phyloP scores from a whole-genome alignment of 73 alveolate species.

The Tetrahymena malaccensis region DNA sequence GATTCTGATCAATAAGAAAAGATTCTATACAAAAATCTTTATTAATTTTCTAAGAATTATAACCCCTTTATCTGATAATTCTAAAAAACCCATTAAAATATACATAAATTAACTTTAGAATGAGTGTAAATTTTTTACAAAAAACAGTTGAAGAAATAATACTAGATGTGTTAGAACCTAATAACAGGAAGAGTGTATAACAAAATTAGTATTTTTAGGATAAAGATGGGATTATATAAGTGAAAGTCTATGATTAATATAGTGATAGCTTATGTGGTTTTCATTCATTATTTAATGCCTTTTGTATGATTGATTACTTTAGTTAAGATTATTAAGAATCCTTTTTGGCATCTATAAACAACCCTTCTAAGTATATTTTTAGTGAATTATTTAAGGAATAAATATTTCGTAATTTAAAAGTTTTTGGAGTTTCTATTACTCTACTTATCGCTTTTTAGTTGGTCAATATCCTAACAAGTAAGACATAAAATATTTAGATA shows the following conservation, averaged over 20 bases:
- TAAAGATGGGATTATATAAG: background rate
- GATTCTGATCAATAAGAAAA: background rate
- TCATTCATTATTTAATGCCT: background rate
- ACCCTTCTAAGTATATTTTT: background rate
- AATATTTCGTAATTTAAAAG: background rate
- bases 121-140: background rate
- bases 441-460: background rate
- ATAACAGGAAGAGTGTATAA: background rate
- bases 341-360: background rate
- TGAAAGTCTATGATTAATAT: background rate
- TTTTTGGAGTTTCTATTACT: background rate
- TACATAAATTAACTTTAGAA: too few relatives aligned
- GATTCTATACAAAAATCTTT: background rate
- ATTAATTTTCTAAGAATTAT: background rate
- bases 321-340: background rate
- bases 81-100: background rate
- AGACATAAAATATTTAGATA: background rate
- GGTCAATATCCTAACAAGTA: background rate
- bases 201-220: background rate
- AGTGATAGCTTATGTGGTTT: background rate
- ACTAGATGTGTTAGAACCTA: background rate
- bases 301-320: background rate
- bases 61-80: too few relatives aligned
- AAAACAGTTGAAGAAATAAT: background rate
- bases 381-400: background rate